A percentile compares a stretch with the other conserved stretches of the same genome.
These are phyloP conservation scores for Solanum hybrid DNA, from an alignment of 305 asterid species.

Conservation along the genomic window DNA sequence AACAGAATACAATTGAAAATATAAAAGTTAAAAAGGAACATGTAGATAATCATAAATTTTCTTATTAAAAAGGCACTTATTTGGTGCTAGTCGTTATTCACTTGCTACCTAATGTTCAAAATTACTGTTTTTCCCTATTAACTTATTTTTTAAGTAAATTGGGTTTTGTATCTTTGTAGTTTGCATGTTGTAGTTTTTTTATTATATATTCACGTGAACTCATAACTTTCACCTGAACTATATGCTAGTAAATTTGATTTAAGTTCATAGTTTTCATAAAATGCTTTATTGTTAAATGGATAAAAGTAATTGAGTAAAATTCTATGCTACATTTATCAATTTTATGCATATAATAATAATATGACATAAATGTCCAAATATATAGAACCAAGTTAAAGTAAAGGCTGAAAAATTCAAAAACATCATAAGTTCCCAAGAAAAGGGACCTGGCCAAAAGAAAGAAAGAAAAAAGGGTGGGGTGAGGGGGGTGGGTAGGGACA, in stretches of 20 bases:
- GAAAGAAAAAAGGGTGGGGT: neutral
- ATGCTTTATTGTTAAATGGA: neutral
- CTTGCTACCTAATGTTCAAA: neutral
- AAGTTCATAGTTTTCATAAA: neutral
- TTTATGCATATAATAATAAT: neutral
- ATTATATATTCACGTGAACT: neutral
- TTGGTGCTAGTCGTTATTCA: neutral
- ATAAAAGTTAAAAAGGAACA: neutral
- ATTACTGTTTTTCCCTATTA: neutral
- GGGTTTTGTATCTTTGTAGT: neutral
- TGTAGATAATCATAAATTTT: neutral
- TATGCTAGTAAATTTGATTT: neutral
- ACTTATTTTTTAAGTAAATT: neutral
- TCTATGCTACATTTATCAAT: neutral
- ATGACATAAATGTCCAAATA: neutral
- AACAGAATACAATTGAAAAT: neutral
- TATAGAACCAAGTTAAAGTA: neutral
- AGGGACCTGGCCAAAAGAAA: neutral
- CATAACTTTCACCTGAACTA: neutral
- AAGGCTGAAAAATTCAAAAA: neutral
- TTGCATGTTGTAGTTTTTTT: neutral
- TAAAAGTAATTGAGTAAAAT: neutral
- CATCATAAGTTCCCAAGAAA: neutral
- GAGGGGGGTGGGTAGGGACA: neutral
- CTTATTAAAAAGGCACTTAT: neutral